phyloP scores from a whole-genome alignment of 768 basidiomycete species.

The Termitomyces bulborhizus region DNA sequence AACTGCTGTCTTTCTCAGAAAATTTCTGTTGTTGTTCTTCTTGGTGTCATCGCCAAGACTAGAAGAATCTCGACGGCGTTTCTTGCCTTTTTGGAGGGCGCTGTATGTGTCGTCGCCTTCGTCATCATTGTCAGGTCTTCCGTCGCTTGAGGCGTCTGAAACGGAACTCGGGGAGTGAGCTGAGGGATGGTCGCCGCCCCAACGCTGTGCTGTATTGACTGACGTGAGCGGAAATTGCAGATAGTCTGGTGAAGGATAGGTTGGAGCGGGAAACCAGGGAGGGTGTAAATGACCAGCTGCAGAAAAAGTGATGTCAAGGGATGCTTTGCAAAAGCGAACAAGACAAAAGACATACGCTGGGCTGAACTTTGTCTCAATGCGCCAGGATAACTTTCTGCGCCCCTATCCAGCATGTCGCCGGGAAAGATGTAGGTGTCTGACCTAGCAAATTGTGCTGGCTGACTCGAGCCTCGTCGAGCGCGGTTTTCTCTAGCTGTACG shows the following conservation, averaged over 20 bases:
- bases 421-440: constrained; percentile 12
- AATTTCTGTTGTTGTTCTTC: constrained; percentile 23
- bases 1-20: constrained; percentile 45
- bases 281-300: constrained; percentile 1
- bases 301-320: neutral
- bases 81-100: constrained; percentile 21
- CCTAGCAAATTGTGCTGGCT: constrained; percentile 15
- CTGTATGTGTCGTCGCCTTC: constrained; percentile 18
- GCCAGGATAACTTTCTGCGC: constrained; percentile 10
- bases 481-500: constrained; percentile 11
- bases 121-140: constrained; percentile 17
- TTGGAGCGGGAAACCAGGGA: neutral
- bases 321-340: neutral
- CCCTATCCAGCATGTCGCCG: constrained; percentile 8
- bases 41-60: constrained; percentile 20
- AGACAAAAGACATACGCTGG: constrained; percentile 11
- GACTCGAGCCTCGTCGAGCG: constrained; percentile 18
- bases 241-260: constrained; percentile 2
- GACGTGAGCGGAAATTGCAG: constrained; percentile 8
- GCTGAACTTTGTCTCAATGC: neutral
- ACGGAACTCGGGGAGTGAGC: constrained; percentile 15
- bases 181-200: constrained; percentile 10
- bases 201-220: constrained; percentile 8
- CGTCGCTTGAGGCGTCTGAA: constrained; percentile 16
- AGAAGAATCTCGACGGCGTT: constrained; percentile 21